These are phyloP conservation scores for Aspergillus puulaauensis DNA, from an alignment of 2,329 filamentous ascomycete genomes.

Conservation along the genomic window DNA sequence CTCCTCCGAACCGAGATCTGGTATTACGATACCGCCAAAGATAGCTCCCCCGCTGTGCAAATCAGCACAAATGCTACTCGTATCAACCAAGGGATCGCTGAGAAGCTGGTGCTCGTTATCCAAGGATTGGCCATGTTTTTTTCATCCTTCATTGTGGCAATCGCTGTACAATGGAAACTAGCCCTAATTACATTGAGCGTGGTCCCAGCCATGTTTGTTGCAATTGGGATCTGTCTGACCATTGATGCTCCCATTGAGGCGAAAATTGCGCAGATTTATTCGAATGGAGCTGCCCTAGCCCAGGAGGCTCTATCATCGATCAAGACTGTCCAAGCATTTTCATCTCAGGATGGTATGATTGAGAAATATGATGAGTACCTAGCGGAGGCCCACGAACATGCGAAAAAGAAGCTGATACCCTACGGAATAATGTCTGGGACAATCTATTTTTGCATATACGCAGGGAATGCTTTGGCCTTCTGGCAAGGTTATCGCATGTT, in stretches of 20 bases:
- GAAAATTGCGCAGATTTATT: constrained; percentile 74
- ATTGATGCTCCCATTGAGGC: constrained; percentile 77
- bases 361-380: constrained; percentile 20
- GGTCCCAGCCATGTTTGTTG: constrained; percentile 76
- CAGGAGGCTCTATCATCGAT: constrained; percentile 79
- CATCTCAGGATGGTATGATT: constrained; percentile 15
- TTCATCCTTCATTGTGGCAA: constrained; percentile 85
- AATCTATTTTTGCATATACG: constrained; percentile 19
- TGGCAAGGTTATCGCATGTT: constrained; percentile 36
- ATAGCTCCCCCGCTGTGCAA: constrained; percentile 30
- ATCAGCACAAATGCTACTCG: constrained; percentile 58
- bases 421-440: constrained; percentile 21
- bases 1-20: constrained; percentile 30
- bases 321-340: constrained; percentile 24
- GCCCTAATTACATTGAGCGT: constrained; percentile 85
- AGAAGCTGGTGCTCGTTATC: constrained; percentile 79
- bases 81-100: constrained; percentile 88
- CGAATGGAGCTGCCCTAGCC: constrained; percentile 79
- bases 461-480: constrained; percentile 51
- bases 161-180: constrained; percentile 88
- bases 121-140: constrained; percentile 78
- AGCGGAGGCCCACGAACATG: constrained; percentile 11
- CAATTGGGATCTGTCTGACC: constrained; percentile 63
- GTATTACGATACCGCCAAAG: constrained; percentile 28
- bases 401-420: constrained; percentile 19